Percentiles rank a stretch among this genome's conserved stretches.
Evolutionary conservation across 2,329 filamentous ascomycete genomes (phyloP).

Genomic region (Sporothrix humicola): DNA sequence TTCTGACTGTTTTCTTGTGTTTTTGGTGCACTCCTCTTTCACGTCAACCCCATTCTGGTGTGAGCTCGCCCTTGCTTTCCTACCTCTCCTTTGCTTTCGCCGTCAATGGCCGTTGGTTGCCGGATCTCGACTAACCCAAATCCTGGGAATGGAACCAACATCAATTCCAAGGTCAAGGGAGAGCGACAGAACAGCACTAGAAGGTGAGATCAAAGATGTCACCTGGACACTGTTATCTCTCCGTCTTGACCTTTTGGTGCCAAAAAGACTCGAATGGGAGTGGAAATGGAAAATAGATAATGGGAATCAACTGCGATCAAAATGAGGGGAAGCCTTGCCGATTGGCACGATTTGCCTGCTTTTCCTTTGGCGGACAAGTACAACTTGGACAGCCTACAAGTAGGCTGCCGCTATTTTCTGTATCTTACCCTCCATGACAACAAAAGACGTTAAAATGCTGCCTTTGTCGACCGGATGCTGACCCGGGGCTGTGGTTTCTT

Average conservation of each 20-base stretch:
- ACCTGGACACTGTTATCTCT: constrained; percentile 8
- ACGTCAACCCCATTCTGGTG: not conserved
- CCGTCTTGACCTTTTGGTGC: not conserved
- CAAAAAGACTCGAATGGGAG: not conserved
- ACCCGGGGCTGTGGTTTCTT: not conserved
- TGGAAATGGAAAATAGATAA: not conserved
- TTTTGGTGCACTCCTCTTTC: too few relatives aligned
- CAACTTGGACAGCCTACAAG: not conserved
- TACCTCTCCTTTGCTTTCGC: not conserved
- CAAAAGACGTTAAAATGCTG: too few relatives aligned
- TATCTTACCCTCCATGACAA: constrained; percentile 19
- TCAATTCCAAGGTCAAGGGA: not conserved
- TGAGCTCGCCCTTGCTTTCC: not conserved
- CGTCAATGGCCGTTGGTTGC: constrained; percentile 24
- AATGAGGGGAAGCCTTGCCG: constrained; percentile 21
- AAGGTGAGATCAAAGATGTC: not conserved
- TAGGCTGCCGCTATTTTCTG: constrained; percentile 9
- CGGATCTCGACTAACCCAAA: constrained; percentile 1
- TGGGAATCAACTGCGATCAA: not conserved
- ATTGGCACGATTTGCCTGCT: not conserved
- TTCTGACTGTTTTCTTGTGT: too few relatives aligned
- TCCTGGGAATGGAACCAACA: not conserved
- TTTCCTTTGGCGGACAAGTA: too few relatives aligned
- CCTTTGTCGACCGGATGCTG: not conserved
- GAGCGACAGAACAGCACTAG: not conserved